Percentiles rank a stretch among this genome's conserved stretches.
phyloP scores from a whole-genome alignment of 1,139 yeast genomes.

The Hansenula sp. region DNA sequence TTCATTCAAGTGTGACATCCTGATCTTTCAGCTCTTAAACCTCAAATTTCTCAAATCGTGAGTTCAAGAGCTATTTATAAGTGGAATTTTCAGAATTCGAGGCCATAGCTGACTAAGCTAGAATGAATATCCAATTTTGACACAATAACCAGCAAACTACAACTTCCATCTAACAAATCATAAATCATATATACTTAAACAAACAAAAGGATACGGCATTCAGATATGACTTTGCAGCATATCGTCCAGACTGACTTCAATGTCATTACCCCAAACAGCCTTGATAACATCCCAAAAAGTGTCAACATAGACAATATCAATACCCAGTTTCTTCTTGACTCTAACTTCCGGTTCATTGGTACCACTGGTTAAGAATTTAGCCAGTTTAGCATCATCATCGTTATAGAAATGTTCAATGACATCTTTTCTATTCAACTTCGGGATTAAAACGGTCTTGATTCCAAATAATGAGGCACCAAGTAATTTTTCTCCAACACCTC shows the following conservation, averaged over 20 bases:
- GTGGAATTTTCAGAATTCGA: too few relatives aligned
- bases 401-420: conserved; percentile 47
- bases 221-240: conserved; percentile 2
- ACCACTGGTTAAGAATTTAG: conserved; percentile 18
- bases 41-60: too few relatives aligned
- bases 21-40: too few relatives aligned
- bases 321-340: conserved; percentile 33
- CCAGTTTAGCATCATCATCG: conserved; percentile 24
- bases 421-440: conserved; percentile 67
- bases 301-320: conserved; percentile 57
- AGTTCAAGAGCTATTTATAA: too few relatives aligned
- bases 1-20: conserved; percentile 1
- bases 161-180: too few relatives aligned
- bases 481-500: conserved; percentile 83
- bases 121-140: too few relatives aligned
- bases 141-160: too few relatives aligned
- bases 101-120: too few relatives aligned
- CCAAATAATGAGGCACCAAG: conserved; percentile 81
- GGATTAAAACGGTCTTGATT: conserved; percentile 59
- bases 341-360: conserved; percentile 32
- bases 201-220: neutral
- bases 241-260: neutral
- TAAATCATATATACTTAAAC: too few relatives aligned
- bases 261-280: conserved; percentile 58
- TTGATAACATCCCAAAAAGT: conserved; percentile 76